phyloP scores from a whole-genome alignment of 2,329 filamentous ascomycete genomes.

The Nannizzia gypsea region DNA sequence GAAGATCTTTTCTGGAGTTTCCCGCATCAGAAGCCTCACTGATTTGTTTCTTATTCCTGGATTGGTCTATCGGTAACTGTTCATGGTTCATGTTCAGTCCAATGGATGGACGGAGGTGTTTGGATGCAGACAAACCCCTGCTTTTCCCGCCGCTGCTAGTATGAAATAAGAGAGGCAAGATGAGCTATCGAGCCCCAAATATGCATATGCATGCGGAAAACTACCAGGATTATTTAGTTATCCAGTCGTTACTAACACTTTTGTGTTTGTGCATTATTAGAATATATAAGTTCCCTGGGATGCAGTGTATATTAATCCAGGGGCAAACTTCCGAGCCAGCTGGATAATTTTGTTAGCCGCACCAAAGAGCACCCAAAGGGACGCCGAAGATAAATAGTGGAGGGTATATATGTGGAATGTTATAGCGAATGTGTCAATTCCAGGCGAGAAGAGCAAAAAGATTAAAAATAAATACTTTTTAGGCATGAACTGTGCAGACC shows the following conservation, averaged over 20 bases:
- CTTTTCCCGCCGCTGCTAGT: background rate
- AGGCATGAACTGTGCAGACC: background rate
- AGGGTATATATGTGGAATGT: background rate
- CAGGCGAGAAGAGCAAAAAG: background rate
- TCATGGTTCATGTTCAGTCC: background rate
- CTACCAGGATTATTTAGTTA: background rate
- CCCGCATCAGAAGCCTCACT: background rate
- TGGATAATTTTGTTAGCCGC: background rate
- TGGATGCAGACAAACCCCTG: background rate
- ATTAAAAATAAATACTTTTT: background rate
- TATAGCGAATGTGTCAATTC: background rate
- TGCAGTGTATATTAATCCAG: background rate
- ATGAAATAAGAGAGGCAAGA: background rate
- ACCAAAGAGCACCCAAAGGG: background rate
- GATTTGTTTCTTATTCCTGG: background rate
- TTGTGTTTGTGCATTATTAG: background rate
- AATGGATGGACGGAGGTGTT: background rate
- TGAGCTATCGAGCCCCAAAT: background rate
- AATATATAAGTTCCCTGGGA: background rate
- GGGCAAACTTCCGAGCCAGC: background rate
- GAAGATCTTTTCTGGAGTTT: slow-evolving; percentile 3
- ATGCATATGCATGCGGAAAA: background rate
- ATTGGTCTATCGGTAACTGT: background rate
- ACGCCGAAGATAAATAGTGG: background rate
- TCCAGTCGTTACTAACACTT: background rate